Percentiles rank a stretch among this genome's conserved stretches.
Conservation (phyloP, 192 early-diverging fungal genomes). For the Cladochytrium replicatum region DNA sequence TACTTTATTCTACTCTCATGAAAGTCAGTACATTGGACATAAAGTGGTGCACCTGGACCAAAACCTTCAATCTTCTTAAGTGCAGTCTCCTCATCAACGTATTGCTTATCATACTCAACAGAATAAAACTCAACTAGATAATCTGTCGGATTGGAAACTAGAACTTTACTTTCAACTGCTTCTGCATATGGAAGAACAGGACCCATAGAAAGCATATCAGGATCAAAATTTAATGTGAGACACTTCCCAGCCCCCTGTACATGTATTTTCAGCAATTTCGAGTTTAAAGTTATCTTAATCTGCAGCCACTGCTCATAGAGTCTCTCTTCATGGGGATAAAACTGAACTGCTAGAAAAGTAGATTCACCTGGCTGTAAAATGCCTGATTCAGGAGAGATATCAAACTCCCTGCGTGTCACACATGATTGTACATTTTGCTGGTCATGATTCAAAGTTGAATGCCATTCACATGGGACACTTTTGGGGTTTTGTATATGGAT, state of each 20-base stretch:
- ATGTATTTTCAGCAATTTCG: slow-evolving; percentile 22
- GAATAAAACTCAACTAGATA: slow-evolving; percentile 43
- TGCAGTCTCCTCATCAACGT: slow-evolving; percentile 42
- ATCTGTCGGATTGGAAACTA: slow-evolving; percentile 34
- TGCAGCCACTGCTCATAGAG: slow-evolving; percentile 30
- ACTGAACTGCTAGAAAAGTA: slow-evolving; percentile 23
- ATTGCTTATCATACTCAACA: slow-evolving; percentile 44
- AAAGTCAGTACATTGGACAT: slow-evolving; percentile 28
- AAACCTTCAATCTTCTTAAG: slow-evolving; percentile 27
- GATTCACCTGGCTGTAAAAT: slow-evolving; percentile 36
- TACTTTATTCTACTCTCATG: not conserved
- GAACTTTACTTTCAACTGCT: slow-evolving; percentile 29
- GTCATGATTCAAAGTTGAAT: not conserved
- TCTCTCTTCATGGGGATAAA: slow-evolving; percentile 34
- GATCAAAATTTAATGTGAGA: slow-evolving; percentile 37
- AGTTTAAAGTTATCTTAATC: slow-evolving; percentile 39
- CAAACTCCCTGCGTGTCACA: slow-evolving; percentile 27
- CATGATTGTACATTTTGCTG: slow-evolving; percentile 3
- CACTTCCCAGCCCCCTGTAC: slow-evolving; percentile 29
- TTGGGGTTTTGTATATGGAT: slow-evolving; percentile 37
- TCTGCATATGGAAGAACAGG: slow-evolving; percentile 45
- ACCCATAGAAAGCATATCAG: slow-evolving; percentile 27
- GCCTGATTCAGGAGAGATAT: slow-evolving; percentile 32
- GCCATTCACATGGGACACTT: slow-evolving; percentile 42
- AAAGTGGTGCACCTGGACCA: slow-evolving; percentile 27